Evolutionary conservation across 1,139 yeast genomes (phyloP), one percentile per base, ranked within the genome.

Genomic region (Oligophagozyma castellii): DNA sequence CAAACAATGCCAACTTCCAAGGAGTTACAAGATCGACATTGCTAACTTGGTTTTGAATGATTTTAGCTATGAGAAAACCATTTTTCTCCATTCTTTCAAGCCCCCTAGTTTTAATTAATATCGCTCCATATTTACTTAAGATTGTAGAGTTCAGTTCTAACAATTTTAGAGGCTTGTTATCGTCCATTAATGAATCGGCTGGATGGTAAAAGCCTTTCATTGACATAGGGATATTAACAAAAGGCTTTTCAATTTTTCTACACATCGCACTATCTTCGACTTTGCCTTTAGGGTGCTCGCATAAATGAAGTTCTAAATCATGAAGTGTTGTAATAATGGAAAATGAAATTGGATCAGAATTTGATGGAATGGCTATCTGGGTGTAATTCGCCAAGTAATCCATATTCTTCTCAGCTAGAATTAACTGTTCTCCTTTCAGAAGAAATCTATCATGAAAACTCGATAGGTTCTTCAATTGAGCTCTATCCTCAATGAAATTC

Each of bases 171-270:
- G 81, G 76, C 4, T 43, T 24, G 4, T 42, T 29, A 0, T 56
- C 55, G 8, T 67, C 75, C 25, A 58, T 40, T 0, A 77, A 67
- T 0, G 81, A 71, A 23, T 67, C 71, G 5, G 57, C 49, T 2
- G 70, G 42, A 4, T 58, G 46, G 1, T 31, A 29, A 0, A 56
- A 44, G 19, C 44, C 42, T 1, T 38, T 26, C 3, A 50, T 33
- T 1, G 78, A 63, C 22, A 64, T 53, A 1, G 84, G 83, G 5
- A 71, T 54, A 20, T 46, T 36, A 19, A 53, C 47, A 2, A 59
- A 10, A 7, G 10, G 10, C 10, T 18, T 10, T 7, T 10, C 10
- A 18, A 18, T 18, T 7, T 18, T 10, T 7, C 7, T 18, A 18
- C 20, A 18, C 8, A 18, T 7, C n/a, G n/a, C n/a, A n/a, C n/a